phyloP scores from a whole-genome alignment of 2,329 filamentous ascomycete genomes.

The Phaeosphaeriaceae sp. region DNA sequence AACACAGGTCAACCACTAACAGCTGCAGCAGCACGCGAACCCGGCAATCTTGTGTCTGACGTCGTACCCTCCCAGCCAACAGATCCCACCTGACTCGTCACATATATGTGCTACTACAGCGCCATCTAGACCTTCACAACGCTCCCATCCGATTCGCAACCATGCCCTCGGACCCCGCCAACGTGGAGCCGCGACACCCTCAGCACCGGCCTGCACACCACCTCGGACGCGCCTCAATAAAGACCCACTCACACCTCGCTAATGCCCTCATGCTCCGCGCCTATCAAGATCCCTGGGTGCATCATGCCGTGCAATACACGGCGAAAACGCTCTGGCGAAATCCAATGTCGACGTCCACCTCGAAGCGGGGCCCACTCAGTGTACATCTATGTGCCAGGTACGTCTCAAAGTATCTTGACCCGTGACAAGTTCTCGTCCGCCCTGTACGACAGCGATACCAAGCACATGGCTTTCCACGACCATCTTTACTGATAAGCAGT shows the following conservation, averaged over 20 bases:
- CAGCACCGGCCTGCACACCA: constrained; percentile 1
- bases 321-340: constrained; percentile 9
- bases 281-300: constrained; percentile 1
- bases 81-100: neutral
- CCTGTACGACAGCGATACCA: neutral
- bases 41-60: neutral
- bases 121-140: neutral
- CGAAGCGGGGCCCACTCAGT: neutral
- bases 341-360: neutral
- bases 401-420: neutral
- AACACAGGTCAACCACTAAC: neutral
- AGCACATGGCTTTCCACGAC: neutral
- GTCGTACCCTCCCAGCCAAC: neutral
- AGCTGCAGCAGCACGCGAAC: neutral
- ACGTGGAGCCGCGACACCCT: neutral
- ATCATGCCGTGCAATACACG: constrained; percentile 14
- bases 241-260: constrained; percentile 5
- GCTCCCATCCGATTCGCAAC: neutral
- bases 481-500: neutral
- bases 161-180: neutral
- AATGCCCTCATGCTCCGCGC: constrained; percentile 1
- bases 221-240: neutral
- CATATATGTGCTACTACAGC: neutral
- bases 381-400: neutral
- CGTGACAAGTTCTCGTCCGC: neutral